Evolutionary conservation across 306 rosid species (phyloP).

Genomic region (Hippophae gyantsensis): DNA sequence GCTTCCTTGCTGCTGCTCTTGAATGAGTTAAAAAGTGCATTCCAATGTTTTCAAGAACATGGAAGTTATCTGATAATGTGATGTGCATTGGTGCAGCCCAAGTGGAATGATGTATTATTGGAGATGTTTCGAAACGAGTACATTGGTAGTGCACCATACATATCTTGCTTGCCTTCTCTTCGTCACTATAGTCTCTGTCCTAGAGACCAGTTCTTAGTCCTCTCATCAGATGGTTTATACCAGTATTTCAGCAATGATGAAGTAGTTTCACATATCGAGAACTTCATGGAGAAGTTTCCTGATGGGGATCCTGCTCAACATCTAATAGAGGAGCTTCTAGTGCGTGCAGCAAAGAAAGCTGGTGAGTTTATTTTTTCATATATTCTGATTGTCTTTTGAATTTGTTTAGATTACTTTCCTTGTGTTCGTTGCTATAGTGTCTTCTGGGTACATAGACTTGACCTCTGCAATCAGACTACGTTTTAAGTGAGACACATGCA

Average conservation of each 20-base stretch:
- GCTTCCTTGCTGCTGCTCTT: no score
- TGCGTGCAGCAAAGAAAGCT: conserved; percentile 97
- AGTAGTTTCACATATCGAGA: conserved; percentile 91
- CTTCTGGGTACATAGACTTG: no score
- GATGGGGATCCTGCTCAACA: conserved; percentile 99
- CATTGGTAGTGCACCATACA: conserved; percentile 85
- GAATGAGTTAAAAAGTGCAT: no score
- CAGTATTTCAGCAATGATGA: conserved; percentile 92
- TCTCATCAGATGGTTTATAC: conserved; percentile 94
- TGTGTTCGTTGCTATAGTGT: background rate
- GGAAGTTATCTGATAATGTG: conserved; percentile 19
- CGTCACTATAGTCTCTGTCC: conserved; percentile 77
- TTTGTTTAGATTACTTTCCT: background rate
- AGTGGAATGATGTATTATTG: conserved; percentile 72
- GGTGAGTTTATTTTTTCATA: conserved; percentile 32
- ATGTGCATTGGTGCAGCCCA: conserved; percentile 61
- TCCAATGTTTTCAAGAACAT: conserved; percentile 2
- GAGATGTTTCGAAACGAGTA: conserved; percentile 95
- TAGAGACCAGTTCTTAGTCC: conserved; percentile 83
- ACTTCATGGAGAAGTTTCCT: conserved; percentile 92
- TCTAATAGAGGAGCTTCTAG: conserved; percentile 96
- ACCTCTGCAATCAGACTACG: no score
- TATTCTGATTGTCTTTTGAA: background rate
- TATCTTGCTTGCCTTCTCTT: conserved; percentile 91
- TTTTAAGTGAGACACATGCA: no score